phyloP scores from a whole-genome alignment of 2,329 filamentous ascomycete genomes.

The Claviceps cyperi region DNA sequence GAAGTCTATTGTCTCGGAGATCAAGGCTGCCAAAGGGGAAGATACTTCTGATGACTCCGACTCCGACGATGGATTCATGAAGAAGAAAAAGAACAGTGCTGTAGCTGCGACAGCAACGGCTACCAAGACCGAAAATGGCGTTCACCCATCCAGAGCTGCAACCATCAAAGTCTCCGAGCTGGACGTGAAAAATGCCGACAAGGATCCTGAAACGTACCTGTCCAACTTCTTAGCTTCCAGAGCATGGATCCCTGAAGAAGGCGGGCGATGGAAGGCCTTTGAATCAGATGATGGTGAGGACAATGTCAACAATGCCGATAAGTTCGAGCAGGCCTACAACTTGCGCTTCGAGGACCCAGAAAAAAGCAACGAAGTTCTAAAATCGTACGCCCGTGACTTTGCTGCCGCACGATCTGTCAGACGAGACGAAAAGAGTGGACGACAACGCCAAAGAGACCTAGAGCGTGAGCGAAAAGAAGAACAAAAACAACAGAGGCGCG shows the following conservation, averaged over 20 bases:
- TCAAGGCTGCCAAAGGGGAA: slow-evolving; percentile 47
- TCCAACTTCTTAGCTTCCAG: slow-evolving; percentile 89
- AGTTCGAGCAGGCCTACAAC: slow-evolving; percentile 89
- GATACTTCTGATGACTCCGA: slow-evolving; percentile 36
- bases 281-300: slow-evolving; percentile 88
- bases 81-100: slow-evolving; percentile 40
- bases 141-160: slow-evolving; percentile 41
- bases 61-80: slow-evolving; percentile 55
- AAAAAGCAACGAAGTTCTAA: slow-evolving; percentile 74
- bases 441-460: slow-evolving; percentile 65
- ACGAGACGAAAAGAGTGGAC: slow-evolving; percentile 62
- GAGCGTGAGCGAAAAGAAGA: slow-evolving; percentile 66
- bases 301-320: slow-evolving; percentile 58
- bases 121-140: slow-evolving; percentile 23
- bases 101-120: slow-evolving; percentile 24
- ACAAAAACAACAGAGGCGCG: slow-evolving; percentile 59
- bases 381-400: slow-evolving; percentile 79
- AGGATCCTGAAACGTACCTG: slow-evolving; percentile 83
- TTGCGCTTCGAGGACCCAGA: slow-evolving; percentile 86
- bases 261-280: slow-evolving; percentile 60
- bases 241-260: slow-evolving; percentile 66
- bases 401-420: slow-evolving; percentile 72
- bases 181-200: slow-evolving; percentile 64
- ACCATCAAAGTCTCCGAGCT: slow-evolving; percentile 36
- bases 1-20: slow-evolving; percentile 61